phyloP scores from a whole-genome alignment of 2,329 filamentous ascomycete genomes.

The Sporothrix mexicana region DNA sequence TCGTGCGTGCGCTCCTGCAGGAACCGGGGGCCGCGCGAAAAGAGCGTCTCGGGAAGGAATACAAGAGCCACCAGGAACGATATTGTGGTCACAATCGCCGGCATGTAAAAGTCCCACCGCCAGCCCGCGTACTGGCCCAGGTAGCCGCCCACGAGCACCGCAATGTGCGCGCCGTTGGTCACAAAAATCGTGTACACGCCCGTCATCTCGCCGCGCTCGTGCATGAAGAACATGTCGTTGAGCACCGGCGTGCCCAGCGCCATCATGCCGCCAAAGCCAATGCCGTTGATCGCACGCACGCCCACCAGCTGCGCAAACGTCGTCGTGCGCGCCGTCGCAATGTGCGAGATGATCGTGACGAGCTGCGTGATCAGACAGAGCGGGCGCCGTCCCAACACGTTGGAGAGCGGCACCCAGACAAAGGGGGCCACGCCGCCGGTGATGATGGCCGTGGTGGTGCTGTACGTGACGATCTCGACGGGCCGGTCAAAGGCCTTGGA shows the following conservation, averaged over 20 bases:
- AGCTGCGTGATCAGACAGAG: constrained; percentile 33
- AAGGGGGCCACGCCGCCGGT: constrained; percentile 34
- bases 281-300: constrained; percentile 36
- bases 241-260: constrained; percentile 36
- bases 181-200: constrained; percentile 37
- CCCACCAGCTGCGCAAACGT: constrained; percentile 31
- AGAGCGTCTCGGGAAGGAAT: constrained; percentile 34
- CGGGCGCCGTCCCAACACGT: constrained; percentile 37
- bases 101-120: constrained; percentile 36
- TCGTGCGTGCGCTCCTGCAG: constrained; percentile 27
- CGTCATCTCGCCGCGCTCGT: constrained; percentile 37
- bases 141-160: constrained; percentile 34
- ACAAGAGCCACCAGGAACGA: constrained; percentile 28
- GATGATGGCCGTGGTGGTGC: constrained; percentile 36
- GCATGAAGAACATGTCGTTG: constrained; percentile 38
- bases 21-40: constrained; percentile 31
- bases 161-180: constrained; percentile 36
- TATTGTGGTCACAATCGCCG: constrained; percentile 33
- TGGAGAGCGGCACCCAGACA: constrained; percentile 34
- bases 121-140: constrained; percentile 35
- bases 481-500: constrained; percentile 24
- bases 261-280: constrained; percentile 37
- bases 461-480: constrained; percentile 34
- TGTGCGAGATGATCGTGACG: constrained; percentile 32
- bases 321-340: constrained; percentile 32